Evolutionary conservation across 805 yeast species (phyloP).

Genomic region (Pichia membranifaciens): DNA sequence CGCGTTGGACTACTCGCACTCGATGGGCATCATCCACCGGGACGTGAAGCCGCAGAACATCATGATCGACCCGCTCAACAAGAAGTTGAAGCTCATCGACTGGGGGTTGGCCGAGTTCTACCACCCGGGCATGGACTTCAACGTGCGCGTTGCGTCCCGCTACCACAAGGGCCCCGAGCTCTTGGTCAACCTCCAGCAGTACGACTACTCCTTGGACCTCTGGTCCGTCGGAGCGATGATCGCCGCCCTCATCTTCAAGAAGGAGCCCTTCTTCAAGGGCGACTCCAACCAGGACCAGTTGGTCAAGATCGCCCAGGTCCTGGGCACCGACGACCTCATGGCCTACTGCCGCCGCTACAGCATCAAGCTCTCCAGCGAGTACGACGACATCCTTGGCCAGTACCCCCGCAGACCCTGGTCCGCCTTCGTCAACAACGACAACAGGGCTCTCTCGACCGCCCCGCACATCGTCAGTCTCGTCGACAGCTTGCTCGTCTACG

Average conservation of each 20-base stretch:
- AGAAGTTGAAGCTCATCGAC: slow-evolving; percentile 69
- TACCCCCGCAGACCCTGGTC: slow-evolving; percentile 65
- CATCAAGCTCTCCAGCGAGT: slow-evolving; percentile 66
- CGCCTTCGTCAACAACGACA: slow-evolving; percentile 50
- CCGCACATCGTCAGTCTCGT: slow-evolving; percentile 62
- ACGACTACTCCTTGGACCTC: slow-evolving; percentile 82
- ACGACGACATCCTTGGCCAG: slow-evolving; percentile 65
- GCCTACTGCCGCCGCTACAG: slow-evolving; percentile 63
- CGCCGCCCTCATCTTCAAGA: slow-evolving; percentile 81
- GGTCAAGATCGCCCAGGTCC: slow-evolving; percentile 81
- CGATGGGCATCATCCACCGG: slow-evolving; percentile 92
- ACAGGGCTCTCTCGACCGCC: slow-evolving; percentile 43
- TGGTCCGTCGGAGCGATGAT: slow-evolving; percentile 93
- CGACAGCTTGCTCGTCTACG: slow-evolving; percentile 70
- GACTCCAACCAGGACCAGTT: slow-evolving; percentile 87
- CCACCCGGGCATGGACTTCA: slow-evolving; percentile 84
- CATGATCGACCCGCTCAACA: slow-evolving; percentile 75
- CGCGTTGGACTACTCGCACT: slow-evolving; percentile 84
- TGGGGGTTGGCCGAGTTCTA: slow-evolving; percentile 96
- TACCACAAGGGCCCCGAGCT: slow-evolving; percentile 92
- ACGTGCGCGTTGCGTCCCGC: slow-evolving; percentile 87
- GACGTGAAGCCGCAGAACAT: slow-evolving; percentile 93
- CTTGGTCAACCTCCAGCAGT: slow-evolving; percentile 71
- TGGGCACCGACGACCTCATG: slow-evolving; percentile 75
- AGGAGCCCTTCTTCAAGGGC: slow-evolving; percentile 91